Conservation (phyloP, 345 rosid species). For the Mallotus nudiflorus region DNA sequence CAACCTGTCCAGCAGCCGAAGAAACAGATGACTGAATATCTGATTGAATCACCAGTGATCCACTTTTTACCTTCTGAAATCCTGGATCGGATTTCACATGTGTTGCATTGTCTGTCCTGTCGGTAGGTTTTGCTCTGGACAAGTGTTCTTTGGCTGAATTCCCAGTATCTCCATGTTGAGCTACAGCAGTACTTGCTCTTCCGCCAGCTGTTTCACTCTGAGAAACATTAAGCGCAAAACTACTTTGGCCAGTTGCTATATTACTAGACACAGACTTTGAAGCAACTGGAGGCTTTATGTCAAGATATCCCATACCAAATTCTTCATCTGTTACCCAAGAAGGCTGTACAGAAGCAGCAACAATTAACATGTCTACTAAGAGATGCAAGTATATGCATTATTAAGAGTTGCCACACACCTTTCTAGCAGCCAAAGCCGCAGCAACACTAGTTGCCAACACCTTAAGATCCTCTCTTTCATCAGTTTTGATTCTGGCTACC, state of each 20-base stretch:
- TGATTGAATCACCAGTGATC: slow-evolving; percentile 44
- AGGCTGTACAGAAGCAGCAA: slow-evolving; percentile 52
- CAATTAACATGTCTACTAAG: not conserved
- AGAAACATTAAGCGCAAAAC: slow-evolving; percentile 46
- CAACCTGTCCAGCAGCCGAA: slow-evolving; percentile 39
- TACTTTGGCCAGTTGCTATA: slow-evolving; percentile 45
- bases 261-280: slow-evolving; percentile 52
- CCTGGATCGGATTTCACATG: slow-evolving; percentile 63
- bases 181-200: slow-evolving; percentile 32
- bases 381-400: not conserved
- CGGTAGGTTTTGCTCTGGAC: slow-evolving; percentile 57
- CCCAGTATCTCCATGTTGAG: slow-evolving; percentile 61
- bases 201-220: slow-evolving; percentile 60
- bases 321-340: slow-evolving; percentile 99
- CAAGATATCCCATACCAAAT: slow-evolving; percentile 98
- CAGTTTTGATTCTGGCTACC: slow-evolving; percentile 92
- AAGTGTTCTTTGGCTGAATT: slow-evolving; percentile 60
- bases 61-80: slow-evolving; percentile 56
- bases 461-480: slow-evolving; percentile 98
- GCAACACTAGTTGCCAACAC: slow-evolving; percentile 99
- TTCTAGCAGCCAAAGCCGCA: slow-evolving; percentile 96
- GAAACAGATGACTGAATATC: slow-evolving; percentile 48
- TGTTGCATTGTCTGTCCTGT: slow-evolving; percentile 50
- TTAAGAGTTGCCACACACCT: slow-evolving; percentile 49
- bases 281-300: slow-evolving; percentile 68